A percentile compares a stretch with the other conserved stretches of the same genome.
These are phyloP conservation scores for Rhodotorula mucilaginosa DNA, from an alignment of 1,284 basidiomycete genomes.

Conservation along the genomic window DNA sequence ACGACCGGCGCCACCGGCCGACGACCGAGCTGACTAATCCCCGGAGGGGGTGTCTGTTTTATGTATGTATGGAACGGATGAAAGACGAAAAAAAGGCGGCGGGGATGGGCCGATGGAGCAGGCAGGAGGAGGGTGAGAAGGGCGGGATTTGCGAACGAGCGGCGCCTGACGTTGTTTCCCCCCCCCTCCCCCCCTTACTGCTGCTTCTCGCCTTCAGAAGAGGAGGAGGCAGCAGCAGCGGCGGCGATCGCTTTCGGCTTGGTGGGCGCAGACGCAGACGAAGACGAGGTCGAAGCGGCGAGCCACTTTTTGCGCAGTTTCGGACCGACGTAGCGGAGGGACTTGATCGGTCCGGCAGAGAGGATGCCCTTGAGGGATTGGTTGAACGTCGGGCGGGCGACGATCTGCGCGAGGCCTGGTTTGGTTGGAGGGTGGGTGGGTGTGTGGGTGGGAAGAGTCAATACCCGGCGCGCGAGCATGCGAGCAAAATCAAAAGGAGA, in stretches of 20 bases:
- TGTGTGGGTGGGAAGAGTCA: not conserved
- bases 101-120: no score
- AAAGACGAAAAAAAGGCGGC: no score
- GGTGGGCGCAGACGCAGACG: not conserved
- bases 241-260: not conserved
- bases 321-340: slow-evolving; percentile 69
- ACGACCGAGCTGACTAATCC: no score
- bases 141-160: no score
- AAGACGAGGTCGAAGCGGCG: not conserved
- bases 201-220: not conserved
- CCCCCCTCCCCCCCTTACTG: not conserved
- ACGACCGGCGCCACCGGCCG: no score
- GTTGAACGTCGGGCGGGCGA: slow-evolving; percentile 74
- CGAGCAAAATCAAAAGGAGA: not conserved
- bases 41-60: no score
- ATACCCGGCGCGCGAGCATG: no score
- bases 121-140: no score
- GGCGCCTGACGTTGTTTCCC: no score
- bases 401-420: slow-evolving; percentile 56
- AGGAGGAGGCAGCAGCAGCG: not conserved
- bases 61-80: no score
- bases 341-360: slow-evolving; percentile 77
- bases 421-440: no score
- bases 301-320: slow-evolving; percentile 66
- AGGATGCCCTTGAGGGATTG: slow-evolving; percentile 83